Evolutionary conservation across 2,329 filamentous ascomycete genomes (phyloP).

Genomic region (Alternaria brassicicola): DNA sequence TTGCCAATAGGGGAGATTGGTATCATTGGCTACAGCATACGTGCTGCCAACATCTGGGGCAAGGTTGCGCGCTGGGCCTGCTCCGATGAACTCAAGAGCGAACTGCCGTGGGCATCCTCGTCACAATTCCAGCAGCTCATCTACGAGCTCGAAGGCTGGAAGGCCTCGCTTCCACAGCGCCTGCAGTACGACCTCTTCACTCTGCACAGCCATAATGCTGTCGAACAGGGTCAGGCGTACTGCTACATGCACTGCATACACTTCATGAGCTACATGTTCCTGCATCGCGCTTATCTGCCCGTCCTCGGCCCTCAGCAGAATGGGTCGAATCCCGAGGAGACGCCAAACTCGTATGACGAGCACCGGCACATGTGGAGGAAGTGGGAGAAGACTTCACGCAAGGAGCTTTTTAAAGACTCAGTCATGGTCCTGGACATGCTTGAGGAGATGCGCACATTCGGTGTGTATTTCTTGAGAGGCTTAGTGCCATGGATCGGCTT

Average conservation of each 20-base stretch:
- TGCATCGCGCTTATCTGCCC: constrained; percentile 49
- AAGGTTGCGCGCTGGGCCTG: constrained; percentile 51
- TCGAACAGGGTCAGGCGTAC: constrained; percentile 51
- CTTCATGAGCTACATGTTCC: constrained; percentile 52
- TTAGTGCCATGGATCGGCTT: constrained; percentile 52
- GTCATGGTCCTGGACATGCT: constrained; percentile 50
- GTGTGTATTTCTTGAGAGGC: constrained; percentile 49
- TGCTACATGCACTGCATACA: constrained; percentile 52
- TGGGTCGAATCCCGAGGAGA: constrained; percentile 34
- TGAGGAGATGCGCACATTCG: constrained; percentile 50
- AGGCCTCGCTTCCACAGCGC: constrained; percentile 41
- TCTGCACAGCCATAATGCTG: constrained; percentile 50
- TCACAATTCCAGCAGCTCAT: constrained; percentile 48
- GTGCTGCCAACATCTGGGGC: constrained; percentile 51
- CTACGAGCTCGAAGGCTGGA: constrained; percentile 46
- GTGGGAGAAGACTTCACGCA: constrained; percentile 47
- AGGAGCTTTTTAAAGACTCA: constrained; percentile 46
- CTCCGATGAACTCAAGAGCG: constrained; percentile 43
- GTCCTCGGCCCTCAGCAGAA: constrained; percentile 46
- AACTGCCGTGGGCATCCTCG: constrained; percentile 45
- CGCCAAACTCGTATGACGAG: constrained; percentile 41
- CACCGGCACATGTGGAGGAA: constrained; percentile 44
- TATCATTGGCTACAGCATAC: constrained; percentile 49
- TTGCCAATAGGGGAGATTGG: constrained; percentile 43
- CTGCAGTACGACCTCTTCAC: constrained; percentile 48